Evolutionary conservation across 495 filamentous ascomycete species (phyloP), one percentile per base, ranked within the genome.

Genomic region (Emericellopsis terricola): DNA sequence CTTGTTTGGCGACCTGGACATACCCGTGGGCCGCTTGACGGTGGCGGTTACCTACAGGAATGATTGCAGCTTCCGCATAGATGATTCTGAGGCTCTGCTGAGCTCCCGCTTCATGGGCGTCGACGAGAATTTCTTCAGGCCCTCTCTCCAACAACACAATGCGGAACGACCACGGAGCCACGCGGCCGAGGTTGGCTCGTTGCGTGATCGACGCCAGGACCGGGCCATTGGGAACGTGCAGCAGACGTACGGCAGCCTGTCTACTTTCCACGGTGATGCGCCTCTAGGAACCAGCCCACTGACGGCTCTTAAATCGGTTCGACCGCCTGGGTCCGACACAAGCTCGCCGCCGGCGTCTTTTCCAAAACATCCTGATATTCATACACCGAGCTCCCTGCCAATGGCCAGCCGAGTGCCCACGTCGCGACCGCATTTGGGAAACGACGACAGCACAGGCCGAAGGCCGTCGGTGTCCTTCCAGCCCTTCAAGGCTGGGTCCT

Each of bases 391-490:
- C 53, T 45, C 73, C 45, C 40, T 64, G 19, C 59, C 62, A 10
- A 62, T 61, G 14, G 44, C 51, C 10, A 47, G 45, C 17, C 36
- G 33, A 20, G 30, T 38, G 26, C 36, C 51, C 29, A 31, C 48
- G 17, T 33, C 42, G n/a, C 39, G 55, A 21, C 49, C 55, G 3
- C 52, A 68, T 17, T 57, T 68, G 31, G 65, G 81, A 33, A 38
- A 41, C 31, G 20, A 43, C 20, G 50, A 65, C 37, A 49, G 47
- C 10, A 18, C 43, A 29, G 37, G 34, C 41, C 41, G 62, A 41
- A 74, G 86, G n/a, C 71, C 81, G 8, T 96, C 86, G 0, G 69
- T 93, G 11, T 93, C 86, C 2, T 93, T 94, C 48, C 80, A 85
- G 47, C 60, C 87, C 1, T 97, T 97, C 57, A 97, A 96, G 56